Evolutionary conservation across 2,329 filamentous ascomycete species (phyloP), one percentile per base, ranked within the genome.

Genomic region (Verticillium tricorpus): DNA sequence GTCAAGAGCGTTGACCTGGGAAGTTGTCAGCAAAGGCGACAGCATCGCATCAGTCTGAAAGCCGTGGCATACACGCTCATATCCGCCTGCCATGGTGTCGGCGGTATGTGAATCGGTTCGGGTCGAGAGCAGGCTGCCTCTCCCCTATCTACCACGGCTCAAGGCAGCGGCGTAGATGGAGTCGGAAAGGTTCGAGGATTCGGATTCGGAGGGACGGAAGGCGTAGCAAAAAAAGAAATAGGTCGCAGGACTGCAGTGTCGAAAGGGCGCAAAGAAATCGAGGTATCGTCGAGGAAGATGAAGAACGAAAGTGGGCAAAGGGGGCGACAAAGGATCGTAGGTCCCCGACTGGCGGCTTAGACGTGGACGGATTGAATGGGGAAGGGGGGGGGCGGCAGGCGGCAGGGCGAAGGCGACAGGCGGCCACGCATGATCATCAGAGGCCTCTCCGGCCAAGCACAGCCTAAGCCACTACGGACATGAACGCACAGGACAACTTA

Each of bases 1-100:
- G 67, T 88, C 85, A 65, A 82, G 83, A 70, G 79, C 81, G 69
- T 85, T 84, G 59, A 89, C 80, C 85, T 88, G 69, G 37, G 57
- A 40, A 22, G 50, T 9, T 59, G 61, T 71, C 64, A 71, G 66
- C 52, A 63, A 63, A 45, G 57, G 54, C 7, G 56, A 59, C n/a
- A 56, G 28, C 19, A n/a, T 28, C 50, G 34, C 52, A n/a, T 19
- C 37, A 54, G 28, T 28, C 28, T 28, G 28, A 40, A 35, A 15
- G 7, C 28, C 6, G 56, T 45, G 59, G 72, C 81, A 64, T 78
- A 87, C 85, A 77, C 84, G 78, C 71, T 86, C 84, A 71, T 88
- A 88, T 58, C 81, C 76, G 67, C 78, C 79, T 64, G 83, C 71
- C 83, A 86, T 86, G 67, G 7, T 56, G 54, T n/a, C 25, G 54